phyloP scores from a whole-genome alignment of 2,329 filamentous ascomycete species.

The Hypoxylon sp. region DNA sequence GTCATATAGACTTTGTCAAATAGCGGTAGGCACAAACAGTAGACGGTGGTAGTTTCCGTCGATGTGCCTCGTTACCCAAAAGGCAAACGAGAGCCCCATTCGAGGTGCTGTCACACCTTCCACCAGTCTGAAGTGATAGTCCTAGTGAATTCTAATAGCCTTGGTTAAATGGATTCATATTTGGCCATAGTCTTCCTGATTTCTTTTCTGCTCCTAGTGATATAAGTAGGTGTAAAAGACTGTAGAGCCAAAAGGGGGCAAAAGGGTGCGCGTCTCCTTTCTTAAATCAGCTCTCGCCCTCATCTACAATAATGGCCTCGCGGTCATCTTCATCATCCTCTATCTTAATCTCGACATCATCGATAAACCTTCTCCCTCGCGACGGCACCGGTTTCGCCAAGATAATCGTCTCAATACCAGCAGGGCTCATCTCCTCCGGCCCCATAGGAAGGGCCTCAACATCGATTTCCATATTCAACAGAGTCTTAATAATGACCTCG shows the following conservation, averaged over 20 bases:
- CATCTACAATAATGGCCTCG: slow-evolving; percentile 19
- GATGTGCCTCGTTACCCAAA: slow-evolving; percentile 2
- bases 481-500: slow-evolving; percentile 81
- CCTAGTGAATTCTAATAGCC: no score
- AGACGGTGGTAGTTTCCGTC: background rate
- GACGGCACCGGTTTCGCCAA: slow-evolving; percentile 76
- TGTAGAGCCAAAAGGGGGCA: background rate
- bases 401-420: slow-evolving; percentile 86
- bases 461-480: slow-evolving; percentile 84
- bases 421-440: slow-evolving; percentile 77
- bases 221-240: background rate
- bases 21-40: background rate
- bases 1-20: background rate
- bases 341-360: slow-evolving; percentile 47
- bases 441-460: slow-evolving; percentile 89
- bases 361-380: slow-evolving; percentile 49
- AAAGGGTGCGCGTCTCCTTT: background rate
- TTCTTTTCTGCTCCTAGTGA: background rate
- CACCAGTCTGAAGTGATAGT: no score
- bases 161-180: background rate
- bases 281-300: background rate
- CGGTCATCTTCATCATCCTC: slow-evolving; percentile 45
- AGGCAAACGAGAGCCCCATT: background rate
- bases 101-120: no score
- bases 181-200: background rate